Conservation (phyloP, 1,139 yeast species). For the Spencermartinsiella ligniputridi region DNA sequence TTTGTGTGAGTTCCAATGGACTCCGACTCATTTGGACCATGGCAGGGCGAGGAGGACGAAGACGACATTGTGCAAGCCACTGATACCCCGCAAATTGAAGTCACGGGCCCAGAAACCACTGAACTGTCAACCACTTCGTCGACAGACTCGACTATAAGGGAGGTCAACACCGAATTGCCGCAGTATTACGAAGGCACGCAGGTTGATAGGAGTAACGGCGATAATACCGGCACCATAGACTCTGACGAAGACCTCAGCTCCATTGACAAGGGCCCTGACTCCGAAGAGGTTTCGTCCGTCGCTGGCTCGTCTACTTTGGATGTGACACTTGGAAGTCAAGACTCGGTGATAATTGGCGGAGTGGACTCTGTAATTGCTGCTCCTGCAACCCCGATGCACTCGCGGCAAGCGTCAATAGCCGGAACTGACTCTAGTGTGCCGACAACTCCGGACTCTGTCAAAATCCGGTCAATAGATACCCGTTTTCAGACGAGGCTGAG, state of each 20-base stretch:
- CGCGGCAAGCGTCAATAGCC: conserved; percentile 15
- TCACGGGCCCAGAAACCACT: neutral
- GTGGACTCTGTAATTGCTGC: neutral
- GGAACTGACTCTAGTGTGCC: conserved; percentile 5
- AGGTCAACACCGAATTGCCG: neutral
- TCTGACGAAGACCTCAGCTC: neutral
- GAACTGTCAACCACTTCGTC: neutral
- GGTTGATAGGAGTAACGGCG: neutral
- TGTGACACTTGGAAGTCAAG: neutral
- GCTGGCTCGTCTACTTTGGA: neutral
- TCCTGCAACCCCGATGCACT: conserved; percentile 10
- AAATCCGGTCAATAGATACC: conserved; percentile 18
- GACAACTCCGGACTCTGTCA: conserved; percentile 12
- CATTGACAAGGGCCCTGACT: neutral
- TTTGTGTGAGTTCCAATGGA: neutral
- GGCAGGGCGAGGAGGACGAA: conserved; percentile 1
- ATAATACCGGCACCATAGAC: neutral
- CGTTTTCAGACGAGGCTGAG: conserved; percentile 28
- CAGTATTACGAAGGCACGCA: neutral
- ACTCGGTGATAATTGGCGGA: neutral
- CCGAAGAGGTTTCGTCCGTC: neutral
- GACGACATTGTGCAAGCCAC: neutral
- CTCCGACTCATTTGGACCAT: neutral
- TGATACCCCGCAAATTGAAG: neutral
- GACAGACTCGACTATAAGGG: neutral